These are phyloP conservation scores for Candida mesenterica DNA, from an alignment of 1,139 yeast species.

Conservation along the genomic window DNA sequence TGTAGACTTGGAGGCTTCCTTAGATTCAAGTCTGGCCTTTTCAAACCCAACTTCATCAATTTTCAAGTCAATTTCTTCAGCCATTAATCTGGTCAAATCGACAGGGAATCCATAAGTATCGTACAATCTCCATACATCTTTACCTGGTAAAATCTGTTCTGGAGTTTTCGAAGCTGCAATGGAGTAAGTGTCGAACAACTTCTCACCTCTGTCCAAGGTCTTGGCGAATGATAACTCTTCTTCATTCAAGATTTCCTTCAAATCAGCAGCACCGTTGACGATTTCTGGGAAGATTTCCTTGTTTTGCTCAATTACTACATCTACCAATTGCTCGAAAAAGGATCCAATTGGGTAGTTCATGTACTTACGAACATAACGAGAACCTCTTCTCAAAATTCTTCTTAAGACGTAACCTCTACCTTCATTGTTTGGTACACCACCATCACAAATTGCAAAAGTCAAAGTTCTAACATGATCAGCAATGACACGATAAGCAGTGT, in stretches of 20 bases:
- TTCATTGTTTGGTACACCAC: constrained; percentile 98
- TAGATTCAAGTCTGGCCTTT: constrained; percentile 80
- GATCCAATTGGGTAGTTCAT: constrained; percentile 93
- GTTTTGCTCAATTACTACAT: constrained; percentile 88
- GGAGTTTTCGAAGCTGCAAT: constrained; percentile 74
- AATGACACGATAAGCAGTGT: constrained; percentile 95
- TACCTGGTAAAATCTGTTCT: constrained; percentile 78
- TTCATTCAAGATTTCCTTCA: constrained; percentile 89
- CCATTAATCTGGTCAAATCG: constrained; percentile 96
- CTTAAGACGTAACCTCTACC: constrained; percentile 98
- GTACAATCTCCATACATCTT: constrained; percentile 96
- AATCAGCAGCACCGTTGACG: constrained; percentile 63
- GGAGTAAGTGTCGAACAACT: constrained; percentile 90
- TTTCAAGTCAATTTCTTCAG: constrained; percentile 94
- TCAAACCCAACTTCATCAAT: constrained; percentile 92
- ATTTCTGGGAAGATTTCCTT: constrained; percentile 90
- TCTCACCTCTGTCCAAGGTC: constrained; percentile 97
- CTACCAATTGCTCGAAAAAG: constrained; percentile 88
- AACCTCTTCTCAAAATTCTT: constrained; percentile 96
- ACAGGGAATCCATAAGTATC: constrained; percentile 99
- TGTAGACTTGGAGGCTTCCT: constrained; percentile 92
- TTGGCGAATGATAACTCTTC: constrained; percentile 94
- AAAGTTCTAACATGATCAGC: constrained; percentile 98
- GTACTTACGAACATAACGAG: constrained; percentile 94
- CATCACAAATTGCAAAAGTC: constrained; percentile 94